Conservation (phyloP, 2,329 filamentous ascomycete species). For the Myriosclerotinia scirpicola region DNA sequence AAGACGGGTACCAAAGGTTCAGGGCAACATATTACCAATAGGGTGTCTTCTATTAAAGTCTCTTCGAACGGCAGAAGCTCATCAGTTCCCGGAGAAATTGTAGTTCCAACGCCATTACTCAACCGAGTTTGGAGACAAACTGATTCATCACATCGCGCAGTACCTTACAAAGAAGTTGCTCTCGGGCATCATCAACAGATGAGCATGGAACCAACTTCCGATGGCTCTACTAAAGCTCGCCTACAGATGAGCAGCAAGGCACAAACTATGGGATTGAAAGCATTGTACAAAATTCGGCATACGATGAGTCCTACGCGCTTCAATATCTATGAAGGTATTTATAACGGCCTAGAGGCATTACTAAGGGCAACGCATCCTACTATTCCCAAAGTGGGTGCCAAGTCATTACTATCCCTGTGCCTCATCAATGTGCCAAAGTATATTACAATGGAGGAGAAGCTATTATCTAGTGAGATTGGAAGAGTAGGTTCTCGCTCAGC, state of each 20-base stretch:
- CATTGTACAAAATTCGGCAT: conserved; percentile 42
- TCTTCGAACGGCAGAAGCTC: background rate
- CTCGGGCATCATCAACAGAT: background rate
- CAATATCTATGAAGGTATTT: conserved; percentile 48
- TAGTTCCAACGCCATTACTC: conserved; percentile 40
- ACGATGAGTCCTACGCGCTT: conserved; percentile 39
- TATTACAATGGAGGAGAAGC: conserved; percentile 48
- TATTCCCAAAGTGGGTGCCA: conserved; percentile 36
- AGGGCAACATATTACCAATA: background rate
- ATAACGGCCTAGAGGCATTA: conserved; percentile 48
- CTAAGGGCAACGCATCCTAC: conserved; percentile 44
- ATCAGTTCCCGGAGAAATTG: conserved; percentile 37
- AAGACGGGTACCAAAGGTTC: conserved; percentile 24
- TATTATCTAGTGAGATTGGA: conserved; percentile 45
- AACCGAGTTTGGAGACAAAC: conserved; percentile 29
- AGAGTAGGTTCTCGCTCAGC: conserved; percentile 42
- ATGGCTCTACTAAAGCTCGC: background rate
- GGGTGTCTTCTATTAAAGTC: background rate
- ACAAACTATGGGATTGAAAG: conserved; percentile 33
- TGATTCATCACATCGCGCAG: background rate
- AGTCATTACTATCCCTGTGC: conserved; percentile 51
- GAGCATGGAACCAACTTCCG: background rate
- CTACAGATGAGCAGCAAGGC: conserved; percentile 21
- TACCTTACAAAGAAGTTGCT: conserved; percentile 1
- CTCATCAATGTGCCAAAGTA: conserved; percentile 51